Conservation (phyloP, 2,329 filamentous ascomycete genomes). For the Leptographium flavum region DNA sequence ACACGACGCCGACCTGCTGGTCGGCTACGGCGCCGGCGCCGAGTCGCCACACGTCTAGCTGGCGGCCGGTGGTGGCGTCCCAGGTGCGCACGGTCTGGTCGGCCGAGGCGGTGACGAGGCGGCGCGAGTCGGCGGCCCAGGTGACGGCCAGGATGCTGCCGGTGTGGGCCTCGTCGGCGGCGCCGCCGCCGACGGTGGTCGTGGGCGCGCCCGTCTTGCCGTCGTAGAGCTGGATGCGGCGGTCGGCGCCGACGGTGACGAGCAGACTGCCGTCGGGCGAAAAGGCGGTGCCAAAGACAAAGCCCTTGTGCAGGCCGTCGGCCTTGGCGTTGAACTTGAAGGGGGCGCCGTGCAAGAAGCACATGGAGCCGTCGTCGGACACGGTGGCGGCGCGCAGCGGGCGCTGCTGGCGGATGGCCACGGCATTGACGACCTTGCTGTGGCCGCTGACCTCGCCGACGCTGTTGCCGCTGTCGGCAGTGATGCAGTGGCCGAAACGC, state of each 20-base stretch:
- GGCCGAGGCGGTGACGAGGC: constrained; percentile 79
- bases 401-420: constrained; percentile 76
- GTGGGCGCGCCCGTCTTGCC: constrained; percentile 85
- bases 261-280: constrained; percentile 73
- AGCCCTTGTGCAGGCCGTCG: constrained; percentile 68
- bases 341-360: constrained; percentile 85
- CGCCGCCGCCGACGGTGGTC: constrained; percentile 45
- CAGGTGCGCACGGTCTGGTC: constrained; percentile 92
- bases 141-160: constrained; percentile 88
- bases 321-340: constrained; percentile 92
- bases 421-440: constrained; percentile 77
- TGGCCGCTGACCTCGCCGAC: constrained; percentile 92
- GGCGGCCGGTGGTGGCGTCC: constrained; percentile 71
- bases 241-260: constrained; percentile 85
- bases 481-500: constrained; percentile 86
- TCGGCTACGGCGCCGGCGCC: constrained; percentile 63
- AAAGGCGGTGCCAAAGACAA: constrained; percentile 77
- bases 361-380: constrained; percentile 76
- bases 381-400: constrained; percentile 87
- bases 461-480: constrained; percentile 87
- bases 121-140: constrained; percentile 77
- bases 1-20: constrained; percentile 91
- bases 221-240: constrained; percentile 86
- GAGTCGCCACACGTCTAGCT: constrained; percentile 71
- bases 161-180: constrained; percentile 48